A percentile compares a stretch with the other conserved stretches of the same genome.
These are phyloP conservation scores for Citeromyces hawaiiensis DNA, from an alignment of 1,139 yeast genomes.

Conservation along the genomic window DNA sequence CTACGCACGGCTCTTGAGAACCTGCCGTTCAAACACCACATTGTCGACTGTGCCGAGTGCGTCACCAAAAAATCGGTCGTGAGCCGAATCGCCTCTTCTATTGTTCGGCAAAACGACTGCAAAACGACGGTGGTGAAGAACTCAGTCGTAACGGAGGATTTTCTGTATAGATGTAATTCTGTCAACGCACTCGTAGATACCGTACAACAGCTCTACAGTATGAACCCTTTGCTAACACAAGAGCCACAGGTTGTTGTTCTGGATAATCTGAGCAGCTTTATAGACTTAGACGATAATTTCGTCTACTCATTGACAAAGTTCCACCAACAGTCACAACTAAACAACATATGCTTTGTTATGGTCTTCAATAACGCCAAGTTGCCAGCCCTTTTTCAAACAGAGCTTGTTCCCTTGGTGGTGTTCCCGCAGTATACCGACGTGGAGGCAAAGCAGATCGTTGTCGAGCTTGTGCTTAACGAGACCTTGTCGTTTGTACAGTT, in stretches of 20 bases:
- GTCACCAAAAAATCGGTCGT: background rate
- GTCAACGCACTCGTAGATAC: background rate
- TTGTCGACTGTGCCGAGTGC: background rate
- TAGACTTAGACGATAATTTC: slow-evolving; percentile 7
- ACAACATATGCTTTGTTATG: slow-evolving; percentile 10
- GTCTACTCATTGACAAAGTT: slow-evolving; percentile 8
- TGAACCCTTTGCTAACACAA: background rate
- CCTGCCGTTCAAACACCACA: background rate
- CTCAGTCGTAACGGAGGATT: background rate
- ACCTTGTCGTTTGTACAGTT: slow-evolving; percentile 7
- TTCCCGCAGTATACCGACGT: slow-evolving; percentile 10
- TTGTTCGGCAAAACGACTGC: background rate
- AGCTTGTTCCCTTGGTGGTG: slow-evolving; percentile 8
- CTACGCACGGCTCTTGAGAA: background rate
- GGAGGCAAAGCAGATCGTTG: slow-evolving; percentile 11
- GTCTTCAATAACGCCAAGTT: slow-evolving; percentile 7
- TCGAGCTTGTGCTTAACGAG: slow-evolving; percentile 4
- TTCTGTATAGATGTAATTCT: slow-evolving; percentile 1
- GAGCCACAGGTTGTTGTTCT: slow-evolving; percentile 10
- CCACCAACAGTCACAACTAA: slow-evolving; percentile 12
- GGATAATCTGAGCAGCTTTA: slow-evolving; percentile 13
- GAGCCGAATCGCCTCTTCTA: background rate
- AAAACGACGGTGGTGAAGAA: background rate
- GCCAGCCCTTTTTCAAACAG: background rate
- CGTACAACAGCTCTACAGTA: background rate